phyloP scores from a whole-genome alignment of 2,329 filamentous ascomycete species.

The Clonostachys sp. region DNA sequence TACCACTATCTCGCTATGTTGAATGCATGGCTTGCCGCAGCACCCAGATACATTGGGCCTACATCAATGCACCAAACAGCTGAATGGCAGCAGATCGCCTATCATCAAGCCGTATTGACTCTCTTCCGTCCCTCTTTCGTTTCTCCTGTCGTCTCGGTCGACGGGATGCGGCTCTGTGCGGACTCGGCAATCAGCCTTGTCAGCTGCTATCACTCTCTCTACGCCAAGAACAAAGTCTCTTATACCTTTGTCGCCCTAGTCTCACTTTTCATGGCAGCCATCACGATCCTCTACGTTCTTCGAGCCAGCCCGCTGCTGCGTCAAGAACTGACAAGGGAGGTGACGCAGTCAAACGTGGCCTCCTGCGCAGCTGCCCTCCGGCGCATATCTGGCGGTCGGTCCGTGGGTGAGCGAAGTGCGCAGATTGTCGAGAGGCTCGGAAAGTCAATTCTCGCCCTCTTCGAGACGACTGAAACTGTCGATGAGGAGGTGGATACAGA shows the following conservation, averaged over 20 bases:
- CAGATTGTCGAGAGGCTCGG: not conserved
- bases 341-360: not conserved
- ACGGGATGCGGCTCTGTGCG: slow-evolving; percentile 6
- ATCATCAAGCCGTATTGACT: slow-evolving; percentile 14
- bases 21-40: slow-evolving; percentile 13
- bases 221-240: slow-evolving; percentile 16
- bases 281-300: slow-evolving; percentile 17
- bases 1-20: slow-evolving; percentile 3
- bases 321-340: not conserved
- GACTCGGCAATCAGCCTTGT: slow-evolving; percentile 10
- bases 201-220: slow-evolving; percentile 10
- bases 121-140: slow-evolving; percentile 14
- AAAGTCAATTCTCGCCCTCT: not conserved
- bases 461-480: not conserved
- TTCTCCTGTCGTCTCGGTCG: slow-evolving; percentile 3
- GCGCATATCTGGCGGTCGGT: not conserved
- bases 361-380: not conserved
- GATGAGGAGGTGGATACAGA: not conserved
- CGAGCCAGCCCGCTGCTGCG: slow-evolving; percentile 8
- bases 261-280: slow-evolving; percentile 17
- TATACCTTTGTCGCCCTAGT: slow-evolving; percentile 17
- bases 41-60: slow-evolving; percentile 12
- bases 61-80: slow-evolving; percentile 14
- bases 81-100: slow-evolving; percentile 19
- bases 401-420: not conserved